These are phyloP conservation scores for Pythium folliculosum DNA, from an alignment of 352 stramenopile genomes.

Conservation along the genomic window DNA sequence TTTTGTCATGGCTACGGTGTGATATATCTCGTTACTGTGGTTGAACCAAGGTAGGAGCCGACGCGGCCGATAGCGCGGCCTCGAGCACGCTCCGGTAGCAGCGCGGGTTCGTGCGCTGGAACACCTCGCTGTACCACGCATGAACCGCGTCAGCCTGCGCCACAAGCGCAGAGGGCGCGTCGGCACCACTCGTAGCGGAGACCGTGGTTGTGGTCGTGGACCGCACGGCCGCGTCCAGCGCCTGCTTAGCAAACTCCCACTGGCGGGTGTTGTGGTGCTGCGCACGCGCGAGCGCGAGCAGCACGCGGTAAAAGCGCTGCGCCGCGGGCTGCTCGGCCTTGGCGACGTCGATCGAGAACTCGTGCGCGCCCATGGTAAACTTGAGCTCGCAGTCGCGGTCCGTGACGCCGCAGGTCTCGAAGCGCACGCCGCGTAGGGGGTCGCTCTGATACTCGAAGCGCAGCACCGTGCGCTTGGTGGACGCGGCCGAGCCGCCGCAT, in stretches of 20 bases:
- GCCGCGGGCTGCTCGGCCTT: slow-evolving; percentile 47
- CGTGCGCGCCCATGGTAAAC: slow-evolving; percentile 43
- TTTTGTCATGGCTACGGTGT: too few species aligned
- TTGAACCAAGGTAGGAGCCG: neutral
- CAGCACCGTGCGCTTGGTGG: slow-evolving; percentile 45
- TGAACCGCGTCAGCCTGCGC: slow-evolving; percentile 14
- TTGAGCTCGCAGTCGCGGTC: slow-evolving; percentile 73
- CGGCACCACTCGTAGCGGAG: neutral
- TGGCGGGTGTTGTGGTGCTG: slow-evolving; percentile 26
- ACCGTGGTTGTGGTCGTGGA: slow-evolving; percentile 1
- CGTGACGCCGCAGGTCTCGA: slow-evolving; percentile 56
- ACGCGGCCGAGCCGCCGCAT: slow-evolving; percentile 42
- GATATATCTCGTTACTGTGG: neutral
- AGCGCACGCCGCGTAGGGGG: slow-evolving; percentile 35
- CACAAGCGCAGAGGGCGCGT: neutral
- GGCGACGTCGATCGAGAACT: slow-evolving; percentile 56
- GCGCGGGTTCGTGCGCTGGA: slow-evolving; percentile 11
- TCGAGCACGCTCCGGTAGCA: slow-evolving; percentile 17
- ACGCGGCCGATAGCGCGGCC: neutral
- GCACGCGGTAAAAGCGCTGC: slow-evolving; percentile 53
- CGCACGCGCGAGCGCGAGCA: slow-evolving; percentile 44
- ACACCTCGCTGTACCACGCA: slow-evolving; percentile 10
- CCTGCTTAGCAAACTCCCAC: slow-evolving; percentile 20
- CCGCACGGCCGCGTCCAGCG: slow-evolving; percentile 17
- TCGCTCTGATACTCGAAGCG: slow-evolving; percentile 46